Base-by-base conservation (phyloP, 495 filamentous ascomycete species). In the Aspergillus incahuasiensis region DNA sequence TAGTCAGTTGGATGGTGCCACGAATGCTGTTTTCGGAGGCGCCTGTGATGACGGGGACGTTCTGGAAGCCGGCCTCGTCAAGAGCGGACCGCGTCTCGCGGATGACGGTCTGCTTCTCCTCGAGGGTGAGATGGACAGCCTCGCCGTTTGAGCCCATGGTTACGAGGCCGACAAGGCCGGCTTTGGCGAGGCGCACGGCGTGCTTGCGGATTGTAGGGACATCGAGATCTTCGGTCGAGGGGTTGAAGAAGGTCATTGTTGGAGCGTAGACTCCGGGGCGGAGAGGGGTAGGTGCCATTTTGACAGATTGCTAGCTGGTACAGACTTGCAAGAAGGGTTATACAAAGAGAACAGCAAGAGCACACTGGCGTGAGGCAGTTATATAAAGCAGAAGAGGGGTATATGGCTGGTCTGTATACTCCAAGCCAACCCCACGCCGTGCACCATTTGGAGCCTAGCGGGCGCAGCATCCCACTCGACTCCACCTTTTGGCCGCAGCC, bases 141-240 rank as follows among this genome's bases (percentile, higher is more conserved):
- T 95, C 90, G 19, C 90, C 90, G 67, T 95, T 95, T 54, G 88
- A 92, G 44, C 90, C 91, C 87, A 92, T 91, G 59, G 87, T 87
- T 9, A 95, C 88, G 12, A 96, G 79, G 11, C 91, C 89, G 39
- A 85, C 87, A 11, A 96, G 84, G 18, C 91, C 90, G 50, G 82
- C 88, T 71, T 84, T 78, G 20, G 87, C 90, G n/a, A 95, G 82
- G 40, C 89, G 88, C 47, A 88, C 83, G 28, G 87, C 87, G 63
- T 94, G 90, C 48, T 79, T 83, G 66, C 86, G 88, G 74, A 92
- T 87, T 54, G 85, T 80, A 5, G 85, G 78, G 59, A 89, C 81
- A 64, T 96, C 90, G 63, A 96, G 80, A 16, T 94, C 86, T 71
- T 96, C 90, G 43, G 87, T 91, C 30, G 81, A 75, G 13, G 85